phyloP scores from a whole-genome alignment of 192 early-diverging fungal genomes.

The Rhizophagus clarus region DNA sequence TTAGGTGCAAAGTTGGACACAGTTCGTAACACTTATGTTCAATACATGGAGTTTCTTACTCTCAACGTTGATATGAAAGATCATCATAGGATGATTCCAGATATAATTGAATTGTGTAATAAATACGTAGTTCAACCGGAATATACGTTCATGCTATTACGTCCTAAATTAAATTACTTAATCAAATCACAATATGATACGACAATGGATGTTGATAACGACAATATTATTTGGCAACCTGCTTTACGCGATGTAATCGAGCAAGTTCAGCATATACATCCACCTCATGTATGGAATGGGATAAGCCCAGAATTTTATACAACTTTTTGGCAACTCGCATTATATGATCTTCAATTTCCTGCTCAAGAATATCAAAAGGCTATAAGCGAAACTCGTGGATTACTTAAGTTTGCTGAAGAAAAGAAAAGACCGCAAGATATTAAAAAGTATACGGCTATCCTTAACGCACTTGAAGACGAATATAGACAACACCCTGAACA shows the following conservation, averaged over 20 bases:
- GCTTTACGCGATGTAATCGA: conserved; percentile 31
- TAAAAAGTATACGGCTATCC: conserved; percentile 24
- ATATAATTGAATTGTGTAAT: conserved; percentile 46
- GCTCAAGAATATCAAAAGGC: conserved; percentile 55
- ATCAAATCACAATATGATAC: conserved; percentile 20
- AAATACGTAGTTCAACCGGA: conserved; percentile 65
- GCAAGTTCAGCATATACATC: conserved; percentile 42
- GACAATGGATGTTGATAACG: conserved; percentile 9
- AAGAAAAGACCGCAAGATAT: conserved; percentile 34
- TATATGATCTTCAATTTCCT: conserved; percentile 77
- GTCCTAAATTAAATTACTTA: conserved; percentile 57
- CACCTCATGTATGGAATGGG: conserved; percentile 44
- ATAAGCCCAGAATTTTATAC: conserved; percentile 70
- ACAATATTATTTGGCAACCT: conserved; percentile 40
- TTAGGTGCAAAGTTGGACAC: conserved; percentile 63
- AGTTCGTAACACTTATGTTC: conserved; percentile 61
- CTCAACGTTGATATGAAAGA: conserved; percentile 50
- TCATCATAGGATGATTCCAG: conserved; percentile 52
- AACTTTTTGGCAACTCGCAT: conserved; percentile 76
- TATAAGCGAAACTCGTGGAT: background rate
- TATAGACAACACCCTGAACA: conserved; percentile 36
- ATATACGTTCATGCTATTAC: conserved; percentile 64
- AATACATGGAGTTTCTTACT: conserved; percentile 67
- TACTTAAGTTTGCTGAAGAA: conserved; percentile 54
- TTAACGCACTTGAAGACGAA: conserved; percentile 27